Evolutionary conservation across 495 filamentous ascomycete species (phyloP).

Genomic region (Xylaria nigripes): DNA sequence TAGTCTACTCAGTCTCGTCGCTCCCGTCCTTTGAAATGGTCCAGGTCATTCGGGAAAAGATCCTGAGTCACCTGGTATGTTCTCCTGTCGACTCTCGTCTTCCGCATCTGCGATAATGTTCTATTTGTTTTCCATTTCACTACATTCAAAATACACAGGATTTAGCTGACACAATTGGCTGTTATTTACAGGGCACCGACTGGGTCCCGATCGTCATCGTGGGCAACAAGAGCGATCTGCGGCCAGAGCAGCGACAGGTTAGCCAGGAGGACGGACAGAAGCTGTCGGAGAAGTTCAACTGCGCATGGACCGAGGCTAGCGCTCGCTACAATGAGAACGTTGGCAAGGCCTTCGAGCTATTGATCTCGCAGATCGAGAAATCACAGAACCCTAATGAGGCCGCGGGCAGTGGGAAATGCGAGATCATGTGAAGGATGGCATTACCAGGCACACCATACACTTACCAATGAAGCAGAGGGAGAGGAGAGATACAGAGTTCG

Average conservation of each 20-base stretch:
- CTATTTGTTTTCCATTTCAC: not conserved
- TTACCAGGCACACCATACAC: not conserved
- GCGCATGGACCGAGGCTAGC: slow-evolving; percentile 90
- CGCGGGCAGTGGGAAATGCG: slow-evolving; percentile 68
- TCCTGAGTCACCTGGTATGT: slow-evolving; percentile 86
- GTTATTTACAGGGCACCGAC: slow-evolving; percentile 66
- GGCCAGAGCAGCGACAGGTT: slow-evolving; percentile 88
- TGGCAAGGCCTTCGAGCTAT: slow-evolving; percentile 80
- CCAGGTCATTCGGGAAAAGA: slow-evolving; percentile 90
- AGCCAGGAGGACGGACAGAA: slow-evolving; percentile 71
- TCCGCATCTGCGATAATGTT: not conserved
- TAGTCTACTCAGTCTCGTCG: slow-evolving; percentile 91
- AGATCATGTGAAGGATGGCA: slow-evolving; percentile 68
- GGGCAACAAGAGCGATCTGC: slow-evolving; percentile 93
- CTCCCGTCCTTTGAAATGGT: slow-evolving; percentile 96
- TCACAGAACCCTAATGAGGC: slow-evolving; percentile 83
- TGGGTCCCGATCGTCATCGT: slow-evolving; percentile 90
- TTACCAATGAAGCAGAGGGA: not conserved
- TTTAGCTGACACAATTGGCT: slow-evolving; percentile 1
- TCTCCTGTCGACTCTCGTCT: not conserved
- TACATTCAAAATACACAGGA: slow-evolving; percentile 17
- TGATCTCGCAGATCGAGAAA: slow-evolving; percentile 94
- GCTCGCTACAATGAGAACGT: slow-evolving; percentile 94
- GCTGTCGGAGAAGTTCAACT: slow-evolving; percentile 76
- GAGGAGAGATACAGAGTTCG: not conserved